Percentiles rank a stretch among this genome's conserved stretches.
phyloP scores from a whole-genome alignment of 345 rosid species.

The Melastoma malabathricum region DNA sequence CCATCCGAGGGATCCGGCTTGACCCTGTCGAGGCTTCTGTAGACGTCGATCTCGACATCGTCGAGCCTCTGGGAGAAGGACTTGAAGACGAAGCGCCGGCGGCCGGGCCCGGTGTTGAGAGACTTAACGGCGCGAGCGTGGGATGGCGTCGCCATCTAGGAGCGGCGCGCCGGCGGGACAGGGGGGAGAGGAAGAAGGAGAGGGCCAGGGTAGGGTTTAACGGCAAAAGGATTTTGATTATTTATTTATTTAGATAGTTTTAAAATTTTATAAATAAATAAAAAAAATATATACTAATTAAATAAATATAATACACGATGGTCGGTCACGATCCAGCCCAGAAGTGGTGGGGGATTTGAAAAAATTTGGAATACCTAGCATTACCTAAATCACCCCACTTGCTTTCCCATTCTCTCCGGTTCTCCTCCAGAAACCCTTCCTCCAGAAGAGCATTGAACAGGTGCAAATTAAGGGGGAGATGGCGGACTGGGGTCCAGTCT shows the following conservation, averaged over 20 bases:
- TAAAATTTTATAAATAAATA: conserved; percentile 36
- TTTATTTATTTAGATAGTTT: no score
- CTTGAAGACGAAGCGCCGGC: conserved; percentile 71
- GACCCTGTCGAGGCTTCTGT: conserved; percentile 44
- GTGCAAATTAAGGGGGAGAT: conserved; percentile 11
- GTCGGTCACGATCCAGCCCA: background rate
- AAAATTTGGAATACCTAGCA: no score
- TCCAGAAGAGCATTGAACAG: background rate
- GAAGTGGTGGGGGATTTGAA: no score
- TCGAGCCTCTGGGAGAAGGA: conserved; percentile 44
- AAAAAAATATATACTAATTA: conserved; percentile 5
- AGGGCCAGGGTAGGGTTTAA: no score
- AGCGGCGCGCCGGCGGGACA: background rate
- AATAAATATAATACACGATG: background rate
- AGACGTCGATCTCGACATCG: conserved; percentile 67
- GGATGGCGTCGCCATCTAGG: conserved; percentile 30
- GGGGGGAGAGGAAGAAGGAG: background rate
- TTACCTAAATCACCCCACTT: no score
- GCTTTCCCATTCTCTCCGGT: no score
- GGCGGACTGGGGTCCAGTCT: conserved; percentile 96
- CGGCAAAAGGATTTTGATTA: background rate
- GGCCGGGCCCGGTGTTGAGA: conserved; percentile 58
- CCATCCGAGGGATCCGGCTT: conserved; percentile 68
- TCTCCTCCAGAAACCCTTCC: no score
- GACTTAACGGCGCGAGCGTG: conserved; percentile 78